Conservation (phyloP, 202 grass and related monocot genomes). For the Zizania palustris region DNA sequence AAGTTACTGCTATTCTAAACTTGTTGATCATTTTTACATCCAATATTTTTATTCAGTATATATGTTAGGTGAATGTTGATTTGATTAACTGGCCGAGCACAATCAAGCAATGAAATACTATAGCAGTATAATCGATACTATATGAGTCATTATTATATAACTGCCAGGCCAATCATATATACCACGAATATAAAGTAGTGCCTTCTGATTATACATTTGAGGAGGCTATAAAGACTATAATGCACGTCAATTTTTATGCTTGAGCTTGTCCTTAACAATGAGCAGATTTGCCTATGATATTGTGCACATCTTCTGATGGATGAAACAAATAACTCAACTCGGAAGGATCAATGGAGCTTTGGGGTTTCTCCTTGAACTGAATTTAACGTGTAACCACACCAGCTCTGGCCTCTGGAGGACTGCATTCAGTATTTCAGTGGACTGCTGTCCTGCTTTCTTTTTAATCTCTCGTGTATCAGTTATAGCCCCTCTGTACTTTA, state of each 20-base stretch:
- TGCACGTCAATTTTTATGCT: conserved; percentile 4
- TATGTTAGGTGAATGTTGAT: background rate
- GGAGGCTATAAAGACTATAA: too few species aligned
- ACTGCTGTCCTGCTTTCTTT: background rate
- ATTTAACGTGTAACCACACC: background rate
- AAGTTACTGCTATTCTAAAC: conserved; percentile 29
- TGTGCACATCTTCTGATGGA: conserved; percentile 89
- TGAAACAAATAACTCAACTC: conserved; percentile 14
- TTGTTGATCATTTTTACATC: conserved; percentile 7
- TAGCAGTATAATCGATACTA: background rate
- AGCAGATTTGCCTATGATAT: conserved; percentile 85
- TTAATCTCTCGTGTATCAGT: background rate
- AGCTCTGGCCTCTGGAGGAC: background rate
- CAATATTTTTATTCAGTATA: background rate
- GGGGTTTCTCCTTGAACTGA: background rate
- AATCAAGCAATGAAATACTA: conserved; percentile 11
- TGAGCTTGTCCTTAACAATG: conserved; percentile 53
- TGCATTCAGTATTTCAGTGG: background rate
- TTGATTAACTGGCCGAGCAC: background rate
- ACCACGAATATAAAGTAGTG: background rate
- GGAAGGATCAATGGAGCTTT: background rate
- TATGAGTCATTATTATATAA: conserved; percentile 1
- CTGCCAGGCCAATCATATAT: background rate
- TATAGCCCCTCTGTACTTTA: background rate
- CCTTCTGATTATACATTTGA: background rate